phyloP scores from a whole-genome alignment of 257 asterid species.

The Solanum medicagineum region DNA sequence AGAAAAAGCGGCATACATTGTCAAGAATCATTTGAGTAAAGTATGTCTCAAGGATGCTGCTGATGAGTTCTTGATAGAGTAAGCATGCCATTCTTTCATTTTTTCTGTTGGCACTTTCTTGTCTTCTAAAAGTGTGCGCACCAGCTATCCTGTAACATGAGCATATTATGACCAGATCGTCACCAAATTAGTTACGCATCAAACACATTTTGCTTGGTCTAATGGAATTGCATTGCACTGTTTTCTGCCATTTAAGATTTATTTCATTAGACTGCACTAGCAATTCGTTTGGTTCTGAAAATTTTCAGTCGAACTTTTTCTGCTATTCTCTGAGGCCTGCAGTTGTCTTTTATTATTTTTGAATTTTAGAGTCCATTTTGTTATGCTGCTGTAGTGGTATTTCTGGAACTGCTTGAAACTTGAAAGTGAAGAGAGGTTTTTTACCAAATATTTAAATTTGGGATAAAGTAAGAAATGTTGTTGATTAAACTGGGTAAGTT shows the following conservation, averaged over 20 bases:
- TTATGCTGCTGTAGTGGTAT: not conserved
- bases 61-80: slow-evolving; percentile 82
- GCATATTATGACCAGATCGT: not conserved
- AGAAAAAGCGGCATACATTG: slow-evolving; percentile 58
- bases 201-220: not conserved
- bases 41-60: slow-evolving; percentile 74
- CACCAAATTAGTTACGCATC: not conserved
- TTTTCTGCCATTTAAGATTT: not conserved
- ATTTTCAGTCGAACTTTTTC: not conserved
- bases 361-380: not conserved
- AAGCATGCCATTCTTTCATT: slow-evolving; percentile 8
- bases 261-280: not conserved
- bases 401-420: not conserved
- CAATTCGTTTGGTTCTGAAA: not conserved
- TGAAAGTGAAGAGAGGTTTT: not conserved
- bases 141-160: not conserved
- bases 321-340: not conserved
- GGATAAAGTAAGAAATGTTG: not conserved
- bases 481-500: not conserved
- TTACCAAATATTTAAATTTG: not conserved
- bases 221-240: not conserved
- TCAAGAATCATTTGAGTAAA: slow-evolving; percentile 67
- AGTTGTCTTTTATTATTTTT: not conserved
- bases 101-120: not conserved
- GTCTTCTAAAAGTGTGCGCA: not conserved